A percentile compares a stretch with the other conserved stretches of the same genome.
These are phyloP conservation scores for Triticum urartu DNA, from an alignment of 176 grass and related monocot genomes.

Conservation along the genomic window DNA sequence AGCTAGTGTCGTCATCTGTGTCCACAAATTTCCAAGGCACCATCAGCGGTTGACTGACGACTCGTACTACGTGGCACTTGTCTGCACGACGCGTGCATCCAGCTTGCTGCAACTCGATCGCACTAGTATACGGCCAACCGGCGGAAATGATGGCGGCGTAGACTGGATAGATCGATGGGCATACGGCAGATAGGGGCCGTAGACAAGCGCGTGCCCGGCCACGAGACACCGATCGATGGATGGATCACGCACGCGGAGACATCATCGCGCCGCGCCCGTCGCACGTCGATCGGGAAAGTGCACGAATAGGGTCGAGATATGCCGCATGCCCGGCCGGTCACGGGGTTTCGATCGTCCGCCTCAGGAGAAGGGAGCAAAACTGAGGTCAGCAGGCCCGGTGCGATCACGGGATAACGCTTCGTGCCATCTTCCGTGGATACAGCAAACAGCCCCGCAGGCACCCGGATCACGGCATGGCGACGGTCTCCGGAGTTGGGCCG, in stretches of 20 bases:
- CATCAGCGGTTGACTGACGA: not conserved
- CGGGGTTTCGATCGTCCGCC: no score
- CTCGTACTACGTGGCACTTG: not conserved
- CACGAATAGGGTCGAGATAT: not conserved
- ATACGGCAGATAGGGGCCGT: not conserved
- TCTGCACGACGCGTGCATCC: not conserved
- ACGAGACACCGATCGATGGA: no score
- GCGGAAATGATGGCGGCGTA: not conserved
- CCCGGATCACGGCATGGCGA: no score
- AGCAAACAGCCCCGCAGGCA: no score
- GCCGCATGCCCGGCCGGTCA: no score
- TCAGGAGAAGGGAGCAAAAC: no score
- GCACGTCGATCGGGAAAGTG: not conserved
- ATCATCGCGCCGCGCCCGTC: not conserved
- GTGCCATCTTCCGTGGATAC: no score
- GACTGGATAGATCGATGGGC: not conserved
- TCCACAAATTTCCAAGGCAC: not conserved
- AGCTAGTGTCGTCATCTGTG: not conserved
- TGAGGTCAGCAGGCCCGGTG: no score
- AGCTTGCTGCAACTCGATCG: not conserved
- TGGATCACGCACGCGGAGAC: not conserved
- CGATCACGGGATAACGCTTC: no score
- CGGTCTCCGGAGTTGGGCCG: no score
- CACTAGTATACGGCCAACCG: not conserved
- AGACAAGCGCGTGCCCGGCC: not conserved